Evolutionary conservation across 176 grass and related monocot genomes (phyloP).

Genomic region (sorghum (Sorghum bicolor)): DNA sequence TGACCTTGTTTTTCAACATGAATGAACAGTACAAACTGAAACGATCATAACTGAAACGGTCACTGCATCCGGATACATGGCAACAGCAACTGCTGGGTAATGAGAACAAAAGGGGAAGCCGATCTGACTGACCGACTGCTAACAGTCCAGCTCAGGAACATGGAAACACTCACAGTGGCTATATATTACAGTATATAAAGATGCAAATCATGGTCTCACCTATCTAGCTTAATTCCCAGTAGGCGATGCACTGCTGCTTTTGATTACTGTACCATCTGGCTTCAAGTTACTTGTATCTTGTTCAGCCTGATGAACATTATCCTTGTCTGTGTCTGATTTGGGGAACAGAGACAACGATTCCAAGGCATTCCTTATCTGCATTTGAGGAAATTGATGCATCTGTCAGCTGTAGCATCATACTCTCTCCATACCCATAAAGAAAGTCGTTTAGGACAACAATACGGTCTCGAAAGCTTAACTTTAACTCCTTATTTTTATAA

Average conservation of each 20-base stretch:
- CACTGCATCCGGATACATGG: neutral
- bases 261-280: neutral
- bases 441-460: too few relatives aligned
- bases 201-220: too few relatives aligned
- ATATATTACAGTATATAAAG: too few relatives aligned
- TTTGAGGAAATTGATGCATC: neutral
- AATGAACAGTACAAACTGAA: neutral
- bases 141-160: too few relatives aligned
- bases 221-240: too few relatives aligned
- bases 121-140: neutral
- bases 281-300: neutral
- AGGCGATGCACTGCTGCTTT: neutral
- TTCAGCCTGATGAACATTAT: neutral
- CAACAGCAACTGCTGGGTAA: neutral
- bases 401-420: neutral
- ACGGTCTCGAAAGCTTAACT: too few relatives aligned
- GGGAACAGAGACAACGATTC: slow-evolving; percentile 29
- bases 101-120: neutral
- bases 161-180: too few relatives aligned
- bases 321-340: neutral
- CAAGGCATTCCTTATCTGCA: slow-evolving; percentile 58
- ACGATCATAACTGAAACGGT: too few relatives aligned
- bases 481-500: too few relatives aligned
- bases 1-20: neutral
- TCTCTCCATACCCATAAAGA: too few relatives aligned